A percentile compares a stretch with the other conserved stretches of the same genome.
These are phyloP conservation scores for Phaeotremella fagi DNA, from an alignment of 768 basidiomycete species.

Conservation along the genomic window DNA sequence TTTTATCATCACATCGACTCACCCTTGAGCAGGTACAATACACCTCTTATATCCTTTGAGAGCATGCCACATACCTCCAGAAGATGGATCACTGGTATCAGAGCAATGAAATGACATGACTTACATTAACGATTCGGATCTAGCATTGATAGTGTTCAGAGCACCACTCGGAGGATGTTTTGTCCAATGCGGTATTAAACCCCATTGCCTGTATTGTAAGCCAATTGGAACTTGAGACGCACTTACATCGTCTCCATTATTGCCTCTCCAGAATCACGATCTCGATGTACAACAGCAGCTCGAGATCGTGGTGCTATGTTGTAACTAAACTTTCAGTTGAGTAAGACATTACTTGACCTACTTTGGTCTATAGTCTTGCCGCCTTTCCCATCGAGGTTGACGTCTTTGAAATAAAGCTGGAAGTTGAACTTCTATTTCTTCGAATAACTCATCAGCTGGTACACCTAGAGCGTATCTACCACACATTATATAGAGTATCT, in stretches of 20 bases:
- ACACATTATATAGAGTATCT: no score
- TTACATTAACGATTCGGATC: slow-evolving; percentile 66
- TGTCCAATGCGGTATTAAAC: slow-evolving; percentile 76
- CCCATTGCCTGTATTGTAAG: slow-evolving; percentile 57
- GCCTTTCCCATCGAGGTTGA: slow-evolving; percentile 23
- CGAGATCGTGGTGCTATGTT: slow-evolving; percentile 79
- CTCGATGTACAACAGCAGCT: slow-evolving; percentile 66
- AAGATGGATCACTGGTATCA: slow-evolving; percentile 49
- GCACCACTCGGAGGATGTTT: slow-evolving; percentile 59
- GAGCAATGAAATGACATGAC: slow-evolving; percentile 1
- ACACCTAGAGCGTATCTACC: slow-evolving; percentile 40
- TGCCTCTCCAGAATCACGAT: slow-evolving; percentile 48
- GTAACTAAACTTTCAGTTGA: slow-evolving; percentile 52
- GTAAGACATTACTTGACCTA: slow-evolving; percentile 3
- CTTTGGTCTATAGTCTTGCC: slow-evolving; percentile 38
- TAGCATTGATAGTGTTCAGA: slow-evolving; percentile 83
- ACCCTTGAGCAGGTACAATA: slow-evolving; percentile 76
- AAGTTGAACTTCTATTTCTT: slow-evolving; percentile 29
- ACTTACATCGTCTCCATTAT: slow-evolving; percentile 71
- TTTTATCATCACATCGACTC: slow-evolving; percentile 21
- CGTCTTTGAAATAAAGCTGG: slow-evolving; percentile 25
- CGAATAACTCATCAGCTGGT: slow-evolving; percentile 37
- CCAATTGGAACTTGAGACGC: neutral
- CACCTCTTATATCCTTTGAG: slow-evolving; percentile 79
- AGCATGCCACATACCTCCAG: slow-evolving; percentile 73